Evolutionary conservation across 169 alveolate genomes (phyloP).

Genomic region (Cryptosporidium baileyi): DNA sequence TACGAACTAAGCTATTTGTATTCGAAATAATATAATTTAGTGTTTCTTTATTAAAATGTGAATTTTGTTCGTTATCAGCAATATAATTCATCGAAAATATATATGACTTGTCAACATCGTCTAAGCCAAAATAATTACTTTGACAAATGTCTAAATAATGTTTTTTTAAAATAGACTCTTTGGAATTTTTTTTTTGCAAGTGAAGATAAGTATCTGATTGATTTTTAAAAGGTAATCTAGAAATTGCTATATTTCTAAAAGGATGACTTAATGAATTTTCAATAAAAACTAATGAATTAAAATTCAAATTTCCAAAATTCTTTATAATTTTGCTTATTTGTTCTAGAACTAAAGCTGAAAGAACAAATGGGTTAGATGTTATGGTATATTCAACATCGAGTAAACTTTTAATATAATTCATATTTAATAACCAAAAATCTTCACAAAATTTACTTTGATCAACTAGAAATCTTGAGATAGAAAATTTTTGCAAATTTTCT

Average conservation of each 20-base stretch:
- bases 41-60: neutral
- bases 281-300: neutral
- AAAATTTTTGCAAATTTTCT: neutral
- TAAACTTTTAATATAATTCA: neutral
- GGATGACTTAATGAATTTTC: conserved; percentile 27
- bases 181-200: neutral
- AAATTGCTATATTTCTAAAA: conserved; percentile 49
- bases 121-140: neutral
- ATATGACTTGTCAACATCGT: neutral
- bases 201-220: neutral
- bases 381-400: neutral
- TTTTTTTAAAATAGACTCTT: neutral
- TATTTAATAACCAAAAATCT: conserved; percentile 26
- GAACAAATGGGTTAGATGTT: neutral
- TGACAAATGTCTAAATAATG: conserved; percentile 34
- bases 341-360: conserved; percentile 1
- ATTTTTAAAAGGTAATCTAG: neutral
- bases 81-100: neutral
- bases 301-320: neutral
- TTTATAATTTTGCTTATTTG: neutral
- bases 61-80: neutral
- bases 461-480: neutral
- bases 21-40: neutral
- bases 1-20: neutral
- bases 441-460: conserved; percentile 19